These are phyloP conservation scores for Talaromyces liani DNA, from an alignment of 495 filamentous ascomycete species.

Conservation along the genomic window DNA sequence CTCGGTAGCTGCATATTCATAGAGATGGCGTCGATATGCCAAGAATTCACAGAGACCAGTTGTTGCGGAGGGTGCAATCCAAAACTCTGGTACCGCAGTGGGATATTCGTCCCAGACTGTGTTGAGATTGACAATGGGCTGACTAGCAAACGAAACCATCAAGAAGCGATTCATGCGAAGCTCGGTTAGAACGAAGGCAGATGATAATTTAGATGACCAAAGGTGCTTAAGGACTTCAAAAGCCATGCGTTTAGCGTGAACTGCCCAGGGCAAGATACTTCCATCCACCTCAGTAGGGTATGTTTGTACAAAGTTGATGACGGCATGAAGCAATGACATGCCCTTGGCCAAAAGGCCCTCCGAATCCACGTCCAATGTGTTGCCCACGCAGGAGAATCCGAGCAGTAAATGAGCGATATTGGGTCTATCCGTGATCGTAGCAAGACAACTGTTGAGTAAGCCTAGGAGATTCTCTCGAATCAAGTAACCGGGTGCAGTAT, in stretches of 20 bases:
- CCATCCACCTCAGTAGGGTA: conserved; percentile 55
- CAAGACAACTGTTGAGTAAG: conserved; percentile 72
- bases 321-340: conserved; percentile 73
- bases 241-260: conserved; percentile 63
- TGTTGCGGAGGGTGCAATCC: conserved; percentile 50
- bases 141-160: conserved; percentile 57
- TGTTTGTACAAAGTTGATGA: conserved; percentile 58
- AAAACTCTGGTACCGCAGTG: conserved; percentile 51
- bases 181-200: conserved; percentile 62
- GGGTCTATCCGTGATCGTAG: conserved; percentile 59
- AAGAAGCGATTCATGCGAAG: conserved; percentile 70
- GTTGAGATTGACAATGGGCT: conserved; percentile 54
- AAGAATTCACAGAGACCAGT: conserved; percentile 66
- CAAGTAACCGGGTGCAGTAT: conserved; percentile 56
- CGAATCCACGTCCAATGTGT: conserved; percentile 53
- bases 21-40: conserved; percentile 59
- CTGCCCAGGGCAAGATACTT: conserved; percentile 60
- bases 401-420: conserved; percentile 86
- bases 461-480: conserved; percentile 74
- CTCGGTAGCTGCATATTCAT: conserved; percentile 78
- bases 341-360: conserved; percentile 57
- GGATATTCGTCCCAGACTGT: conserved; percentile 62
- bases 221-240: conserved; percentile 71
- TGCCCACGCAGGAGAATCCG: conserved; percentile 69
- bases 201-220: conserved; percentile 80